phyloP scores from a whole-genome alignment of 768 basidiomycete species.

The Amanita brunnescens region DNA sequence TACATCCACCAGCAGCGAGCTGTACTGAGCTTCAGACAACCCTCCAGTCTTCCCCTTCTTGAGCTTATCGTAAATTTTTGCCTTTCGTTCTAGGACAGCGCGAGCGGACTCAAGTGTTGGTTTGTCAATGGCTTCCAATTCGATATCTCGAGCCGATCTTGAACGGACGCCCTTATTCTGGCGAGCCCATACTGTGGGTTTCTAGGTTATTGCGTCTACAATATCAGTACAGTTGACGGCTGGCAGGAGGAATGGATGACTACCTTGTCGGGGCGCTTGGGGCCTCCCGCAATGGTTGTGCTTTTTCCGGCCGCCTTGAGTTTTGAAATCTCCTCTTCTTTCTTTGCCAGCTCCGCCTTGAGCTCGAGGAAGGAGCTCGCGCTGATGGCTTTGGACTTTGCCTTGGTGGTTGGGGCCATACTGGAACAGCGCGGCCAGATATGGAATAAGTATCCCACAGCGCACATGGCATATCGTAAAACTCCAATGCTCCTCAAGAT shows the following conservation, averaged over 20 bases:
- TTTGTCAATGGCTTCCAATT: conserved; percentile 59
- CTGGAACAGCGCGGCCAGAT: not conserved
- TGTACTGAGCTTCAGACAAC: conserved; percentile 65
- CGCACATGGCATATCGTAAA: no score
- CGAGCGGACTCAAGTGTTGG: conserved; percentile 67
- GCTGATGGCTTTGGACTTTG: conserved; percentile 62
- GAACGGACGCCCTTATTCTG: conserved; percentile 66
- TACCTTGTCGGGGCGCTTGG: conserved; percentile 68
- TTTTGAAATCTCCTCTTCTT: conserved; percentile 48
- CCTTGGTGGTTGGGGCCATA: conserved; percentile 48
- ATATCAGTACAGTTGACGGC: not conserved
- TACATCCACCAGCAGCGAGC: conserved; percentile 63
- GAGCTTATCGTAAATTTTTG: conserved; percentile 73
- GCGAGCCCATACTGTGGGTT: conserved; percentile 68
- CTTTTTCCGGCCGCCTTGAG: conserved; percentile 51
- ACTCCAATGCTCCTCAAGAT: no score
- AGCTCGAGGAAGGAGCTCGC: conserved; percentile 77
- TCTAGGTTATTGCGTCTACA: conserved; percentile 32
- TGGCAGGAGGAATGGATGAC: conserved; percentile 4
- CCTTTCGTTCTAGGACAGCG: conserved; percentile 66
- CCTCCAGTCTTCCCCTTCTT: conserved; percentile 73
- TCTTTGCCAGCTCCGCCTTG: conserved; percentile 61
- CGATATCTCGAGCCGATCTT: conserved; percentile 59
- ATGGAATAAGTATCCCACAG: not conserved
- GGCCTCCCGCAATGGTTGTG: conserved; percentile 47